Conservation (phyloP, 805 yeast species). For the Lachancea nothofagi region DNA sequence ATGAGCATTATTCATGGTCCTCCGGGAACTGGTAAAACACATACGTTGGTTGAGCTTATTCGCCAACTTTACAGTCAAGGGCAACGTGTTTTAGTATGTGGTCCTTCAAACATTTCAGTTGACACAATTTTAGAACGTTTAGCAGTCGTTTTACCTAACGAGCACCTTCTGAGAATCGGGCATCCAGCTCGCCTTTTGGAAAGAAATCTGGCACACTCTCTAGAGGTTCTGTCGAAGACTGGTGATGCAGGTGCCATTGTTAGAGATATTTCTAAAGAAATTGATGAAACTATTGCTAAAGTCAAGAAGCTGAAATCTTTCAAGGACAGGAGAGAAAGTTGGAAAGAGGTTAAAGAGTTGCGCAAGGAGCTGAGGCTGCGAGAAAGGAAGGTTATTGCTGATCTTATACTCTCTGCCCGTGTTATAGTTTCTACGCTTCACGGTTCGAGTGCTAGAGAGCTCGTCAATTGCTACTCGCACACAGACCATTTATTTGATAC, state of each 20-base stretch:
- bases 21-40: slow-evolving; percentile 80
- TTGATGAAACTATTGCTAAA: slow-evolving; percentile 51
- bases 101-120: slow-evolving; percentile 89
- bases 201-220: slow-evolving; percentile 59
- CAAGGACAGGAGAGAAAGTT: slow-evolving; percentile 59
- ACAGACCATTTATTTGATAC: slow-evolving; percentile 55
- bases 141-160: slow-evolving; percentile 37
- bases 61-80: slow-evolving; percentile 57
- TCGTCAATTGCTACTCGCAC: slow-evolving; percentile 45
- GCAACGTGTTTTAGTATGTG: slow-evolving; percentile 74
- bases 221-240: slow-evolving; percentile 62
- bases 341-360: slow-evolving; percentile 60
- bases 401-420: slow-evolving; percentile 52
- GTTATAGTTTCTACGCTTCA: slow-evolving; percentile 83
- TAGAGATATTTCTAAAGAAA: slow-evolving; percentile 65
- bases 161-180: slow-evolving; percentile 71
- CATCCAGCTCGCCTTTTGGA: slow-evolving; percentile 85
- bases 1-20: slow-evolving; percentile 66
- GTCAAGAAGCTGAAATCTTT: slow-evolving; percentile 58
- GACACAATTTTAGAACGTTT: slow-evolving; percentile 85
- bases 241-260: slow-evolving; percentile 57
- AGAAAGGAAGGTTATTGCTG: slow-evolving; percentile 57
- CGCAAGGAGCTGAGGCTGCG: slow-evolving; percentile 64
- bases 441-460: slow-evolving; percentile 73
- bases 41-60: slow-evolving; percentile 75